Conservation (phyloP, 208 protist species). For the Leptomonas pyrrhocoris region DNA sequence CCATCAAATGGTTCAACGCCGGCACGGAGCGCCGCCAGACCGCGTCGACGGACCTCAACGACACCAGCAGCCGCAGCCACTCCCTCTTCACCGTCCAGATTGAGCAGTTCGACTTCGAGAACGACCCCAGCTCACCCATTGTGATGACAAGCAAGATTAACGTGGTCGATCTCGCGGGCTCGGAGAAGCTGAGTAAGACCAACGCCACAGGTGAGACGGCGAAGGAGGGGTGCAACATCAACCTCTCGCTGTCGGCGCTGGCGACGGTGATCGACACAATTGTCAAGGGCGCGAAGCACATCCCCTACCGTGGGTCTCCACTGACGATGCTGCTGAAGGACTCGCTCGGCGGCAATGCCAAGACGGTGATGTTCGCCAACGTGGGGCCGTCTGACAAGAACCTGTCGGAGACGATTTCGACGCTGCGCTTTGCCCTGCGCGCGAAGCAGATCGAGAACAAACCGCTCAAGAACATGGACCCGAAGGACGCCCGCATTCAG, state of each 20-base stretch:
- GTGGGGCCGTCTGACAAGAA: conserved; percentile 85
- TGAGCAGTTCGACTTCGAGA: conserved; percentile 87
- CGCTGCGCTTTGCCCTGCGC: conserved; percentile 85
- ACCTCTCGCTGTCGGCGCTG: conserved; percentile 92
- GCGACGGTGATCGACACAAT: conserved; percentile 93
- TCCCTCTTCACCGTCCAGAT: conserved; percentile 91
- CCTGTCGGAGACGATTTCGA: conserved; percentile 89
- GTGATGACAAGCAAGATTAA: conserved; percentile 93
- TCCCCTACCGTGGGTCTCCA: conserved; percentile 90
- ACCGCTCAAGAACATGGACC: conserved; percentile 93
- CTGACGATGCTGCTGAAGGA: conserved; percentile 95
- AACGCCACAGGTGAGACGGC: conserved; percentile 92
- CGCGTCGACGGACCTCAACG: conserved; percentile 92
- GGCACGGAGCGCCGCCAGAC: conserved; percentile 88
- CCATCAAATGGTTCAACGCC: conserved; percentile 87
- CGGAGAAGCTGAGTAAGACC: conserved; percentile 93
- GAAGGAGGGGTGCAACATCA: conserved; percentile 95
- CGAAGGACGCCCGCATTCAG: conserved; percentile 89
- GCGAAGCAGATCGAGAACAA: conserved; percentile 97
- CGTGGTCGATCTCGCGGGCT: conserved; percentile 95
- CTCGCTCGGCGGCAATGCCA: conserved; percentile 87
- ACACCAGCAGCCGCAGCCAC: conserved; percentile 91
- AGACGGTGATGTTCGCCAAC: conserved; percentile 95
- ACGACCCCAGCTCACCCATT: conserved; percentile 81
- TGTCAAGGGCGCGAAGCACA: conserved; percentile 88